phyloP scores from a whole-genome alignment of 495 filamentous ascomycete species.

The Podospora pseudopauciseta region DNA sequence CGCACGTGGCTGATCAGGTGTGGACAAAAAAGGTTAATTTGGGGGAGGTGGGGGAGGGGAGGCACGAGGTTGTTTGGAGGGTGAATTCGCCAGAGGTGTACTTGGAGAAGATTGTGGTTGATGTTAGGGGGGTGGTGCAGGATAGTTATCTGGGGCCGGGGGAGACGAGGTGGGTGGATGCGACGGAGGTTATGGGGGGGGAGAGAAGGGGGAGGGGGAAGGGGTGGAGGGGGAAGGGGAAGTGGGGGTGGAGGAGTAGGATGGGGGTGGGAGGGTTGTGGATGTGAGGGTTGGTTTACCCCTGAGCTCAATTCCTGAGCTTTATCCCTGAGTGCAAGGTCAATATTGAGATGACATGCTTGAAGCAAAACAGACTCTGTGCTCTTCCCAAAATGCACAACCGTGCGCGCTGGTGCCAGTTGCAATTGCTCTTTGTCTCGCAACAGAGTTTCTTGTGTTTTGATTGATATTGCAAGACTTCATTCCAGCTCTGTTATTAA shows the following conservation, averaged over 20 bases:
- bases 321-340: too few relatives aligned
- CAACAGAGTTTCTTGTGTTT: neutral
- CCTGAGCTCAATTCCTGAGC: too few relatives aligned
- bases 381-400: too few relatives aligned
- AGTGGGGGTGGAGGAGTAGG: neutral
- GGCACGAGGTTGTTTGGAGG: constrained; percentile 51
- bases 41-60: constrained; percentile 33
- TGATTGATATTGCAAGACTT: neutral
- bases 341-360: too few relatives aligned
- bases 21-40: constrained; percentile 52
- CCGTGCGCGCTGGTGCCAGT: too few relatives aligned
- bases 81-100: constrained; percentile 53
- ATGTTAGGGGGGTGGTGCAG: constrained; percentile 51
- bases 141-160: constrained; percentile 58
- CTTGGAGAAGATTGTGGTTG: constrained; percentile 58
- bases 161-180: constrained; percentile 29
- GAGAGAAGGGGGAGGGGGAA: neutral
- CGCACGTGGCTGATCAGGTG: constrained; percentile 50
- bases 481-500: neutral
- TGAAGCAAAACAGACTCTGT: too few relatives aligned
- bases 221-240: neutral
- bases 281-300: neutral
- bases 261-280: neutral
- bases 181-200: neutral
- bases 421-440: neutral